A percentile compares a stretch with the other conserved stretches of the same genome.
Conservation (phyloP, 805 yeast species). For the Sugiyamaella qingdaonensis region DNA sequence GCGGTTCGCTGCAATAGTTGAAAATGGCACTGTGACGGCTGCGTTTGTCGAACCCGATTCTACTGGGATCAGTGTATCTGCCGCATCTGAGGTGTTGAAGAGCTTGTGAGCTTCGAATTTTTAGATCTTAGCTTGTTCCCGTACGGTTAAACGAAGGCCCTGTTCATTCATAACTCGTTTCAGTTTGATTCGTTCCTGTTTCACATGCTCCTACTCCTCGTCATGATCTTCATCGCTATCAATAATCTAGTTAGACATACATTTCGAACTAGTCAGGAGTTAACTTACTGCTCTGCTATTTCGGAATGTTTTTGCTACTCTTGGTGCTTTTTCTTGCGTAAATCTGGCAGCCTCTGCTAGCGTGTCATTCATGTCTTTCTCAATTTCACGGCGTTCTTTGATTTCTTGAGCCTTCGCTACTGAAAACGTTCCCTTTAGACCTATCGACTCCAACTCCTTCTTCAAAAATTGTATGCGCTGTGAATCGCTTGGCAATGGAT, state of each 20-base stretch:
- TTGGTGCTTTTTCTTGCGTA: neutral
- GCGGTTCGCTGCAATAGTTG: constrained; percentile 72
- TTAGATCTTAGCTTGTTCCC: too few species aligned
- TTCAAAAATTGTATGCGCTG: constrained; percentile 21
- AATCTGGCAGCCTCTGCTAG: constrained; percentile 19
- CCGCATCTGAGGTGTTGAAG: constrained; percentile 27
- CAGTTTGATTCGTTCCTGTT: too few species aligned
- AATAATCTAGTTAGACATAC: neutral
- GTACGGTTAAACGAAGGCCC: too few species aligned
- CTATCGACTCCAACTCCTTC: constrained; percentile 21
- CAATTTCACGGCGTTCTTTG: constrained; percentile 25
- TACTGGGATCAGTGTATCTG: constrained; percentile 51
- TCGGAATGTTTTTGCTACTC: neutral
- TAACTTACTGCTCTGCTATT: neutral
- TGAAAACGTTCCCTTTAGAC: constrained; percentile 29
- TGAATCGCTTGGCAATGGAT: constrained; percentile 18
- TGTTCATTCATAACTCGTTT: too few species aligned
- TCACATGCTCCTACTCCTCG: too few species aligned
- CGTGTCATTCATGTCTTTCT: constrained; percentile 22
- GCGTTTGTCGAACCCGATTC: constrained; percentile 78
- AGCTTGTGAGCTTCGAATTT: constrained; percentile 19
- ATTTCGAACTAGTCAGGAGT: neutral
- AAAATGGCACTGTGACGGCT: constrained; percentile 65
- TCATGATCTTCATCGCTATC: neutral
- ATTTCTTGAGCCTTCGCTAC: constrained; percentile 26